Conservation (phyloP, 768 basidiomycete genomes). For the Suillus decipiens region DNA sequence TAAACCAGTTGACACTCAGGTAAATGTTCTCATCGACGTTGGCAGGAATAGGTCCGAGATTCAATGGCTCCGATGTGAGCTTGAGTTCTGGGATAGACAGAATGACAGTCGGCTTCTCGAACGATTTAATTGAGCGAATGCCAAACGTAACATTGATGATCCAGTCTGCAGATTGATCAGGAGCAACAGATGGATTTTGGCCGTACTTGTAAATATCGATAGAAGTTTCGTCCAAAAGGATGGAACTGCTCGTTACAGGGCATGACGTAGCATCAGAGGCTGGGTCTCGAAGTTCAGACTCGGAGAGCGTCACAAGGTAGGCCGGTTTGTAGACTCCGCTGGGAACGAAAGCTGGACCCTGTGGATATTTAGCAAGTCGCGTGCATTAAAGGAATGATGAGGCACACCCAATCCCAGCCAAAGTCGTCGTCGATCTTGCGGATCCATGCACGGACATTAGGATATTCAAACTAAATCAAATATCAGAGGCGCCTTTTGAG, state of each 20-base stretch:
- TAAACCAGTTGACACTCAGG: conserved; percentile 44
- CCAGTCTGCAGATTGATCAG: conserved; percentile 54
- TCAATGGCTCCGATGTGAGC: conserved; percentile 36
- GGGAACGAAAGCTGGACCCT: conserved; percentile 62
- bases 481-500: not conserved
- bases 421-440: conserved; percentile 57
- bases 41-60: conserved; percentile 20
- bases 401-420: conserved; percentile 61
- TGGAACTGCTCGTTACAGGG: conserved; percentile 22
- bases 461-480: conserved; percentile 47
- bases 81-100: conserved; percentile 51
- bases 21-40: conserved; percentile 36
- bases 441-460: conserved; percentile 47
- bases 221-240: conserved; percentile 54
- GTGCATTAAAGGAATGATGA: not conserved
- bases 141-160: conserved; percentile 54
- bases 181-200: conserved; percentile 44
- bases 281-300: conserved; percentile 22
- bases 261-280: conserved; percentile 28
- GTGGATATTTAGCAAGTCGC: conserved; percentile 2
- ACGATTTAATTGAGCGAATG: conserved; percentile 42
- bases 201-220: conserved; percentile 58
- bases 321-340: conserved; percentile 57
- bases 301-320: conserved; percentile 46
- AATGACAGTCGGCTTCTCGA: conserved; percentile 38